A percentile compares a stretch with the other conserved stretches of the same genome.
Evolutionary conservation across 1,284 basidiomycete species (phyloP).

Genomic region (Tausonia pullulans): DNA sequence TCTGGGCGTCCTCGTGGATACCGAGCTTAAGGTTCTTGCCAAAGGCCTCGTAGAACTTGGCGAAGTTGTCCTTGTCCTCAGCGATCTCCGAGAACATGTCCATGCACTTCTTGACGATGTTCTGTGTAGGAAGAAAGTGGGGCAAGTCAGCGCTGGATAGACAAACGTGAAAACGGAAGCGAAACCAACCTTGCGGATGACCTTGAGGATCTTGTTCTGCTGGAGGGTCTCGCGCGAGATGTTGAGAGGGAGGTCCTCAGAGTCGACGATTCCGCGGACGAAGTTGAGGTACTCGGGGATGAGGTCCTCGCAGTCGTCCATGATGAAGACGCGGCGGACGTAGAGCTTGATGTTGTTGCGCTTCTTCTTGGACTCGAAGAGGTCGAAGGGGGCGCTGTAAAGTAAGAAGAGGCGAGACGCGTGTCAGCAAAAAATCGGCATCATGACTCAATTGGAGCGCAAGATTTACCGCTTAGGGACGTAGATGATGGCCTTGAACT

Average conservation of each 20-base stretch:
- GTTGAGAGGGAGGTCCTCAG: slow-evolving; percentile 98
- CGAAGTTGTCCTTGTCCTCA: slow-evolving; percentile 99
- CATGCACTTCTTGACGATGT: slow-evolving; percentile 96
- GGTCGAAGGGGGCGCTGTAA: slow-evolving; percentile 83
- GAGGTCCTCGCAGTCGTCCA: slow-evolving; percentile 99
- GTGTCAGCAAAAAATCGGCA: neutral
- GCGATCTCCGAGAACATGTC: slow-evolving; percentile 93
- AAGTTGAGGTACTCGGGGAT: slow-evolving; percentile 99
- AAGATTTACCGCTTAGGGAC: slow-evolving; percentile 75
- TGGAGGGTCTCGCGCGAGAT: slow-evolving; percentile 99
- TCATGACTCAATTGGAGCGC: neutral
- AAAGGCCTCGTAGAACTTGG: slow-evolving; percentile 88
- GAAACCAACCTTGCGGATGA: slow-evolving; percentile 56
- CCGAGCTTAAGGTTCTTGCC: slow-evolving; percentile 98
- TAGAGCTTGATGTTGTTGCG: slow-evolving; percentile 99
- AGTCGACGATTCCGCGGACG: slow-evolving; percentile 98
- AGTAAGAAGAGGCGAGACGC: neutral
- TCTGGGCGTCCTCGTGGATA: slow-evolving; percentile 98
- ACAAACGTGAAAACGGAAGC: slow-evolving; percentile 17
- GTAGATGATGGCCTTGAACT: slow-evolving; percentile 99
- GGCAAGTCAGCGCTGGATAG: too few relatives aligned
- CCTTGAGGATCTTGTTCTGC: slow-evolving; percentile 99
- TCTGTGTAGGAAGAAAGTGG: slow-evolving; percentile 43
- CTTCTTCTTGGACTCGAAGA: slow-evolving; percentile 99
- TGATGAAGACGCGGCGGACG: slow-evolving; percentile 99